These are phyloP conservation scores for Hemisphaericaspora xylofermentans DNA, from an alignment of 1,139 yeast species.

Conservation along the genomic window DNA sequence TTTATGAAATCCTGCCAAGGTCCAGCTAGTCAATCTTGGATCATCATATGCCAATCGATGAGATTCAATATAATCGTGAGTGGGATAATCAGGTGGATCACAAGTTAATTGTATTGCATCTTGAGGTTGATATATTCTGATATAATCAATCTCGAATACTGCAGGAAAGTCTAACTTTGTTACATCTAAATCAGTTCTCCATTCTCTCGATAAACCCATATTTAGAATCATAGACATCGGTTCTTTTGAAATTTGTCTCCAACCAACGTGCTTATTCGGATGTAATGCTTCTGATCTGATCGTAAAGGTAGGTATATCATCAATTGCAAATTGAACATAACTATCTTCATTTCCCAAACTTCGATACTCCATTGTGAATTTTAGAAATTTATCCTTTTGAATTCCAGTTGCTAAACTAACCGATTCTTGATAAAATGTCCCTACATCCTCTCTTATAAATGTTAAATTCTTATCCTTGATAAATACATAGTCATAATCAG, in stretches of 20 bases:
- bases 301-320: constrained; percentile 20
- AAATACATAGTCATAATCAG: constrained; percentile 28
- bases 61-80: constrained; percentile 24
- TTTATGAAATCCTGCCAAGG: constrained; percentile 23
- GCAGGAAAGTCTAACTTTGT: constrained; percentile 26
- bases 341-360: constrained; percentile 21
- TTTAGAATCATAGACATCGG: constrained; percentile 32
- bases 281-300: constrained; percentile 27
- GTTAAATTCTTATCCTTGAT: constrained; percentile 22
- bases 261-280: constrained; percentile 27
- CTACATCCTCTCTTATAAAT: constrained; percentile 27
- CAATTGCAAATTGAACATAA: constrained; percentile 26
- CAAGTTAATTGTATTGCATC: constrained; percentile 24
- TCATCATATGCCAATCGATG: constrained; percentile 26
- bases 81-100: constrained; percentile 28
- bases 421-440: constrained; percentile 33
- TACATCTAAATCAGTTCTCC: constrained; percentile 25
- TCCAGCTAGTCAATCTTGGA: constrained; percentile 26
- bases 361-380: constrained; percentile 26
- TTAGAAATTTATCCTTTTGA: constrained; percentile 27
- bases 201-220: constrained; percentile 27
- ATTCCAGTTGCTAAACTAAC: constrained; percentile 26
- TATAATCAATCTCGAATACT: constrained; percentile 26
- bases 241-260: constrained; percentile 28
- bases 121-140: constrained; percentile 29